Evolutionary conservation across 176 grass and related monocot species (phyloP).

Genomic region (Carex parvula): DNA sequence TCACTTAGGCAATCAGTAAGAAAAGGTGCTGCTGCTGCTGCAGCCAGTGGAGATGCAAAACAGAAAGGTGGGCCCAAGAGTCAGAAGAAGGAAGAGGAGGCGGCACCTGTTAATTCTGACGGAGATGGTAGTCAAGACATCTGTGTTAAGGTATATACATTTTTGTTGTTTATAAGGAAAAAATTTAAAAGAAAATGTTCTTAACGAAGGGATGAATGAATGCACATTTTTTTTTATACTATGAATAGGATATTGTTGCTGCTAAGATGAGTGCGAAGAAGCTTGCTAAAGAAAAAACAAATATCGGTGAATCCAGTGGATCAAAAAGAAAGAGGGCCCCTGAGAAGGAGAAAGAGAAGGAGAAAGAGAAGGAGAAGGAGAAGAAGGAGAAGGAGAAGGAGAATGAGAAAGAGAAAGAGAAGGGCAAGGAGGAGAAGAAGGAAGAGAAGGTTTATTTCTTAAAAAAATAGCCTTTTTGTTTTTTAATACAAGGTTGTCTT

Average conservation of each 20-base stretch:
- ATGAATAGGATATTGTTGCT: constrained; percentile 48
- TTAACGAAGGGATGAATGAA: neutral
- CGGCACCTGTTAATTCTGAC: constrained; percentile 35
- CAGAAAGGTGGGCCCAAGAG: constrained; percentile 30
- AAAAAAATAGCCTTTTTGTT: neutral
- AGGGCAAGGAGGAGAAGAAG: constrained; percentile 38
- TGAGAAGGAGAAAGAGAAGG: constrained; percentile 40
- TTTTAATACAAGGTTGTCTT: constrained; percentile 7
- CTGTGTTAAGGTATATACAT: constrained; percentile 4
- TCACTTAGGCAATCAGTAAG: constrained; percentile 29
- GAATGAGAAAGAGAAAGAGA: constrained; percentile 45
- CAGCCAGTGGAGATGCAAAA: constrained; percentile 29
- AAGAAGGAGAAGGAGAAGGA: constrained; percentile 43
- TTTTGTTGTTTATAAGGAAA: constrained; percentile 6
- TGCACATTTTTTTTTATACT: neutral
- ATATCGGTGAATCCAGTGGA: constrained; percentile 30
- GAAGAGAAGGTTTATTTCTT: constrained; percentile 2
- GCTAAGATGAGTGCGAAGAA: constrained; percentile 36
- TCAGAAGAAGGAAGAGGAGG: constrained; percentile 14
- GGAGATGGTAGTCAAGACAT: constrained; percentile 34
- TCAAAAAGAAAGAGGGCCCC: constrained; percentile 52
- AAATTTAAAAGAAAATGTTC: neutral
- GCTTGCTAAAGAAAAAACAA: constrained; percentile 43
- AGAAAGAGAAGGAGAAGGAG: constrained; percentile 48
- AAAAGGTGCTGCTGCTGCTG: constrained; percentile 15